Evolutionary conservation across 1,139 yeast species (phyloP).

Genomic region (Hemisphaericaspora xylanilytica): DNA sequence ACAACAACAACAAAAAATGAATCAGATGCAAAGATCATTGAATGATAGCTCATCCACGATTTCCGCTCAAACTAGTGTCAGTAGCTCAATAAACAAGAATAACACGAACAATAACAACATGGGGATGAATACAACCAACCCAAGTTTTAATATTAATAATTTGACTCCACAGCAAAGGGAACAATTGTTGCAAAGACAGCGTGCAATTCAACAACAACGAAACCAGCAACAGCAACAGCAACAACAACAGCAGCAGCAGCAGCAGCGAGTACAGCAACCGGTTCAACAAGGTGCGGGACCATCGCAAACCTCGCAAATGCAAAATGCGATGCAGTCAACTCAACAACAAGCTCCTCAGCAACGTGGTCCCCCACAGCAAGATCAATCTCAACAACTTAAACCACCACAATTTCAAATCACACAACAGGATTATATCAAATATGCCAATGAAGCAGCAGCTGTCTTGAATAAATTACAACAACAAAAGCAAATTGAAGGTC

Average conservation of each 20-base stretch:
- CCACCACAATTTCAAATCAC: slow-evolving; percentile 42
- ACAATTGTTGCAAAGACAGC: slow-evolving; percentile 33
- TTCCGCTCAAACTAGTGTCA: slow-evolving; percentile 11
- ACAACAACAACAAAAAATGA: slow-evolving; percentile 23
- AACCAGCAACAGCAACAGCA: slow-evolving; percentile 16
- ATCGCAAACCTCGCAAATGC: slow-evolving; percentile 15
- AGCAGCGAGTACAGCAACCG: slow-evolving; percentile 15
- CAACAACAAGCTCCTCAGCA: slow-evolving; percentile 12
- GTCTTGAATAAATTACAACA: slow-evolving; percentile 38
- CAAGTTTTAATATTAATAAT: slow-evolving; percentile 17
- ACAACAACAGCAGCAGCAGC: slow-evolving; percentile 15
- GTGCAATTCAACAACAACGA: slow-evolving; percentile 22
- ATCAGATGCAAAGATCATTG: slow-evolving; percentile 14
- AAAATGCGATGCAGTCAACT: slow-evolving; percentile 12
- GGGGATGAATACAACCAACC: slow-evolving; percentile 4
- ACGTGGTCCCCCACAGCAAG: slow-evolving; percentile 3
- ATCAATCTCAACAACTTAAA: slow-evolving; percentile 15
- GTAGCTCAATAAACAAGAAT: slow-evolving; percentile 8
- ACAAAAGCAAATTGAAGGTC: slow-evolving; percentile 35
- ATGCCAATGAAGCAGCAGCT: slow-evolving; percentile 42
- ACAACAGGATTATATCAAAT: slow-evolving; percentile 41
- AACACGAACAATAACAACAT: slow-evolving; percentile 5
- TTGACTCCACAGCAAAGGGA: slow-evolving; percentile 39
- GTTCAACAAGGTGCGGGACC: slow-evolving; percentile 14
- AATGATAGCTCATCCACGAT: slow-evolving; percentile 13